These are phyloP conservation scores for Pontederia paniculata DNA, from an alignment of 176 grass and related monocot species.

Conservation along the genomic window DNA sequence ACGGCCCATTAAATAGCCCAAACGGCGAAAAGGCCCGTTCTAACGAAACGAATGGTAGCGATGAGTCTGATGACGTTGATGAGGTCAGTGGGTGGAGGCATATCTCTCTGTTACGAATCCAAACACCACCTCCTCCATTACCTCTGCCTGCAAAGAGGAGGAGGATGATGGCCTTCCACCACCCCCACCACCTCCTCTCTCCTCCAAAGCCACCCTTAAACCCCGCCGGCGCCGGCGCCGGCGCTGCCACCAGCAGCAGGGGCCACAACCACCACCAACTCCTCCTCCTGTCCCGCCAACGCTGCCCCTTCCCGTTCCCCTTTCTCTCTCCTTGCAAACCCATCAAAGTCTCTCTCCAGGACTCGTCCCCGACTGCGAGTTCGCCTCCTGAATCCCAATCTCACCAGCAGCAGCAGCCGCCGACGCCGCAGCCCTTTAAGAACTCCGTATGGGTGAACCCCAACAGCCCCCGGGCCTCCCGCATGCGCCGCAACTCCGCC, in stretches of 20 bases:
- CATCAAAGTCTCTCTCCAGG: slow-evolving; percentile 43
- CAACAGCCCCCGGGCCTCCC: slow-evolving; percentile 53
- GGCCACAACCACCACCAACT: background rate
- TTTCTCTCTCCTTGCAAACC: background rate
- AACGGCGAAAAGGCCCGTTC: no score
- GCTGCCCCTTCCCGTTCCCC: background rate
- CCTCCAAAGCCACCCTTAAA: slow-evolving; percentile 13
- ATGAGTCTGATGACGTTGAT: no score
- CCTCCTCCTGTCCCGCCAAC: background rate
- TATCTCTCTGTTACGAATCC: no score
- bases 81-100: no score
- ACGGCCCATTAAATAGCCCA: no score
- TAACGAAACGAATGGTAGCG: no score
- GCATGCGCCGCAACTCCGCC: slow-evolving; percentile 20
- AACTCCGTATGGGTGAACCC: slow-evolving; percentile 86
- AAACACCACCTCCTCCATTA: background rate
- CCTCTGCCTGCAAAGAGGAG: slow-evolving; percentile 18
- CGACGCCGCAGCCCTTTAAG: slow-evolving; percentile 15
- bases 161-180: background rate
- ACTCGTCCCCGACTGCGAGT: slow-evolving; percentile 4
- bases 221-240: background rate
- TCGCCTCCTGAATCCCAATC: slow-evolving; percentile 5
- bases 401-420: background rate
- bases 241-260: background rate
- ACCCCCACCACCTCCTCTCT: slow-evolving; percentile 28